Percentiles rank a stretch among this genome's conserved stretches.
Conservation (phyloP, 352 stramenopile species). For the Phytopythium mirpurense region DNA sequence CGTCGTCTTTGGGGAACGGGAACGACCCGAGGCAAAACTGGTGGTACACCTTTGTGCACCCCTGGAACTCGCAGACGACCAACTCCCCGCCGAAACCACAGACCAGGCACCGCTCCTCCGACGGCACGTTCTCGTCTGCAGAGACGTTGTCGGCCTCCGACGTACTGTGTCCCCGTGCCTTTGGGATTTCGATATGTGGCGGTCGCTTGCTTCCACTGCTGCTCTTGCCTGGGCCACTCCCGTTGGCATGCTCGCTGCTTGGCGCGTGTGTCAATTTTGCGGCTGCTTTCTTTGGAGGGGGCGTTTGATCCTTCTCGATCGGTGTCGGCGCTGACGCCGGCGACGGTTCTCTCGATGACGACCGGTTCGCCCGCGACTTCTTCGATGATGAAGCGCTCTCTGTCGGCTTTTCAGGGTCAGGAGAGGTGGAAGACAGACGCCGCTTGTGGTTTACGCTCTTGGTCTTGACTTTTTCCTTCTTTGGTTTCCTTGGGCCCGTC, state of each 20-base stretch:
- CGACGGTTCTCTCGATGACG: slow-evolving; percentile 39
- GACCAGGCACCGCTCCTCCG: slow-evolving; percentile 76
- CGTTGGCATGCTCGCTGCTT: slow-evolving; percentile 5
- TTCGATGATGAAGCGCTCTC: slow-evolving; percentile 23
- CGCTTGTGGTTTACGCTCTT: slow-evolving; percentile 53
- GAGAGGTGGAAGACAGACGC: slow-evolving; percentile 37
- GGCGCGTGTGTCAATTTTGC: not conserved
- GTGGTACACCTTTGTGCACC: slow-evolving; percentile 84
- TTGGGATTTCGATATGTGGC: slow-evolving; percentile 33
- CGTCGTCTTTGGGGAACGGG: slow-evolving; percentile 74
- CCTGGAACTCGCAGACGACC: slow-evolving; percentile 77
- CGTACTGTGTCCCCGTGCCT: slow-evolving; percentile 22
- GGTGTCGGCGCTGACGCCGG: slow-evolving; percentile 12
- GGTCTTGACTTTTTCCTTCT: slow-evolving; percentile 52
- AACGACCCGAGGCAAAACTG: slow-evolving; percentile 81
- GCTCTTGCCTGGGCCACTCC: not conserved
- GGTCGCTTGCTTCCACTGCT: slow-evolving; percentile 28
- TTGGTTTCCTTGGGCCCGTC: slow-evolving; percentile 27
- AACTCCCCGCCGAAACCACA: slow-evolving; percentile 79
- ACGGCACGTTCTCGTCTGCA: slow-evolving; percentile 38
- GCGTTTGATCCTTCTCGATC: slow-evolving; percentile 22
- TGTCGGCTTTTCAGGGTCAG: slow-evolving; percentile 21
- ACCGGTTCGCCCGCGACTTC: slow-evolving; percentile 34
- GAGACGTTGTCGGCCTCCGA: slow-evolving; percentile 26
- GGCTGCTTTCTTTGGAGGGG: slow-evolving; percentile 29